A percentile compares a stretch with the other conserved stretches of the same genome.
These are phyloP conservation scores for Guadua angustifolia DNA, from an alignment of 176 grass and related monocot species.

Conservation along the genomic window DNA sequence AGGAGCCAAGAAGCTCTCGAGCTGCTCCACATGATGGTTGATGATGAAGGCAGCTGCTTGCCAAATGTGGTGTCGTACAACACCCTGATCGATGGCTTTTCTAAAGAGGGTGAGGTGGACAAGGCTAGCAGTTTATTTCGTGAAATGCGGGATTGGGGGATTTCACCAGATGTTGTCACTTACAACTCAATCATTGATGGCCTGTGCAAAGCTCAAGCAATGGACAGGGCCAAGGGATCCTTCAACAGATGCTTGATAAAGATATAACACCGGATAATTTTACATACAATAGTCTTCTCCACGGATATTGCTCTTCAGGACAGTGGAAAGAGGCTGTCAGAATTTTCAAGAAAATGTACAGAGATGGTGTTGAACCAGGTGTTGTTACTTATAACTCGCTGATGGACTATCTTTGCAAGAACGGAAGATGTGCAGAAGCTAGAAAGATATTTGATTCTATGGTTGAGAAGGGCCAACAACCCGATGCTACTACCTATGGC, in stretches of 20 bases:
- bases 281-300: background rate
- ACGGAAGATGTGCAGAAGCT: background rate
- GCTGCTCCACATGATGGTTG: too few relatives aligned
- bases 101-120: background rate
- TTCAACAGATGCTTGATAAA: background rate
- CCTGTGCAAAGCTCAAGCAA: background rate
- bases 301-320: background rate
- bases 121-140: background rate
- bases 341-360: background rate
- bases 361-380: background rate
- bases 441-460: background rate
- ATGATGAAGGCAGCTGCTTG: background rate
- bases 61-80: background rate
- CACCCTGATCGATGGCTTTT: background rate
- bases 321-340: background rate
- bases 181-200: background rate
- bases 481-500: too few relatives aligned
- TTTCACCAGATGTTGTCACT: background rate
- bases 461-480: background rate
- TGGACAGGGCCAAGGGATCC: background rate
- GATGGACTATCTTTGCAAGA: background rate
- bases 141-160: background rate
- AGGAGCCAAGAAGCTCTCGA: too few relatives aligned
- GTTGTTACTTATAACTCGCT: background rate
- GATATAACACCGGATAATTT: background rate